Conservation (phyloP, 2,329 filamentous ascomycete species). For the Pseudonectria buxi region DNA sequence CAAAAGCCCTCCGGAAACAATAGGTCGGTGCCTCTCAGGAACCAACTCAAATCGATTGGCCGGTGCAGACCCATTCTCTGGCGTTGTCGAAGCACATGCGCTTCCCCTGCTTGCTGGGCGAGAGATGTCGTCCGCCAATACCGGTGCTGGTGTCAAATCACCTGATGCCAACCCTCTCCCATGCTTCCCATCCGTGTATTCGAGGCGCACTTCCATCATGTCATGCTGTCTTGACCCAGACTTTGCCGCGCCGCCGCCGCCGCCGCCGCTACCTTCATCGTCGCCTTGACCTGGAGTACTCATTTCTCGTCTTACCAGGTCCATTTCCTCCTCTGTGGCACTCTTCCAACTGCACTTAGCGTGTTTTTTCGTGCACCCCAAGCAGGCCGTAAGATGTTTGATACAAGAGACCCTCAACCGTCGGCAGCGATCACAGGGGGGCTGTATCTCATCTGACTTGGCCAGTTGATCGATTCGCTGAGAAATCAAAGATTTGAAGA, state of each 20-base stretch:
- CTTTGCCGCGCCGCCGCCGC: constrained; percentile 12
- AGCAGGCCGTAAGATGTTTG: constrained; percentile 80
- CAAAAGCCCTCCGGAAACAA: constrained; percentile 6
- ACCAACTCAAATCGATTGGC: constrained; percentile 17
- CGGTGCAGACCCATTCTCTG: constrained; percentile 14
- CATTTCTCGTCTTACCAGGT: constrained; percentile 23
- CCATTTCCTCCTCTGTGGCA: constrained; percentile 64
- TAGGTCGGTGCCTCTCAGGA: constrained; percentile 16
- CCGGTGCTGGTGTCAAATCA: constrained; percentile 14
- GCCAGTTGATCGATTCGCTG: constrained; percentile 68
- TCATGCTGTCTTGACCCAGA: constrained; percentile 10
- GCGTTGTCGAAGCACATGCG: constrained; percentile 10
- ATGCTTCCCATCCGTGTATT: constrained; percentile 10
- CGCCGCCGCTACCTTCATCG: constrained; percentile 9
- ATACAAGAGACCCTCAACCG: constrained; percentile 74
- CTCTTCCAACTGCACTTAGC: constrained; percentile 82
- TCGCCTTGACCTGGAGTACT: constrained; percentile 9
- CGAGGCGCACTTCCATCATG: constrained; percentile 5
- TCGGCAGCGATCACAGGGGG: constrained; percentile 78
- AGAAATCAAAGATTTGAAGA: constrained; percentile 54
- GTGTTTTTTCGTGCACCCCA: constrained; percentile 84
- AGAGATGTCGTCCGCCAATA: constrained; percentile 11
- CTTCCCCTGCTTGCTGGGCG: constrained; percentile 16
- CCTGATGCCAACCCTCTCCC: constrained; percentile 9
- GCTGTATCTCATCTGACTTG: constrained; percentile 68